Percentiles rank a stretch among this genome's conserved stretches.
These are phyloP conservation scores for Thielaviopsis punctulata DNA, from an alignment of 2,329 filamentous ascomycete genomes.

Conservation along the genomic window DNA sequence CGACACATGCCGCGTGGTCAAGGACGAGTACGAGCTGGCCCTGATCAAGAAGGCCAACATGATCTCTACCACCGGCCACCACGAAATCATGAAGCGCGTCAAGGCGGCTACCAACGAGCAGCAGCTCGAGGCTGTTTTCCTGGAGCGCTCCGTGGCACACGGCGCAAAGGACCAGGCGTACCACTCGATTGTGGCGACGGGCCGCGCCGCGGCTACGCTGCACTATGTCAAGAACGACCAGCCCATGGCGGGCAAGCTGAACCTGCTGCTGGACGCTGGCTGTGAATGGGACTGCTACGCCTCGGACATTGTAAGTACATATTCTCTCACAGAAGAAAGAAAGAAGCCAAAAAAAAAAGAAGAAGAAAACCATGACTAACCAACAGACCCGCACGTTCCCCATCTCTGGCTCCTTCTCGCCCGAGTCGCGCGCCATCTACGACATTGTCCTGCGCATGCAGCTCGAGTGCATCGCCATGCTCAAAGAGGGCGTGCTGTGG, in stretches of 20 bases:
- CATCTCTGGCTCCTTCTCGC: constrained; percentile 51
- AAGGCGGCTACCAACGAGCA: constrained; percentile 55
- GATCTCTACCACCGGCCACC: constrained; percentile 51
- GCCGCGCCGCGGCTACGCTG: constrained; percentile 64
- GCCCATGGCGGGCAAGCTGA: constrained; percentile 51
- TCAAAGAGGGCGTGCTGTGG: constrained; percentile 62
- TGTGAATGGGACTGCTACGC: constrained; percentile 60
- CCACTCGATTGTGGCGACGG: constrained; percentile 67
- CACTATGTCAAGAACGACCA: constrained; percentile 75
- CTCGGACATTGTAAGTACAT: constrained; percentile 40
- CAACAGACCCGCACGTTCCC: constrained; percentile 69
- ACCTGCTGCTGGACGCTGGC: constrained; percentile 73
- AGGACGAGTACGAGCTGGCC: constrained; percentile 58
- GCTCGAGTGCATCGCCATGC: constrained; percentile 51
- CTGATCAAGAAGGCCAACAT: constrained; percentile 56
- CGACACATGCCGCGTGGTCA: constrained; percentile 50
- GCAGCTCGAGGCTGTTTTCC: constrained; percentile 67
- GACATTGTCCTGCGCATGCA: constrained; percentile 80
- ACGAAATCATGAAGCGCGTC: constrained; percentile 41
- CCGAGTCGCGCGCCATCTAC: constrained; percentile 59
- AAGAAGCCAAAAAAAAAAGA: background rate
- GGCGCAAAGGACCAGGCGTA: constrained; percentile 76
- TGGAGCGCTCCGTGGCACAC: constrained; percentile 56
- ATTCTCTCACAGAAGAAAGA: no score
- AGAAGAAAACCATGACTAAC: background rate